phyloP scores from a whole-genome alignment of 2,329 filamentous ascomycete species.

The Zymoseptoria pseudotritici region DNA sequence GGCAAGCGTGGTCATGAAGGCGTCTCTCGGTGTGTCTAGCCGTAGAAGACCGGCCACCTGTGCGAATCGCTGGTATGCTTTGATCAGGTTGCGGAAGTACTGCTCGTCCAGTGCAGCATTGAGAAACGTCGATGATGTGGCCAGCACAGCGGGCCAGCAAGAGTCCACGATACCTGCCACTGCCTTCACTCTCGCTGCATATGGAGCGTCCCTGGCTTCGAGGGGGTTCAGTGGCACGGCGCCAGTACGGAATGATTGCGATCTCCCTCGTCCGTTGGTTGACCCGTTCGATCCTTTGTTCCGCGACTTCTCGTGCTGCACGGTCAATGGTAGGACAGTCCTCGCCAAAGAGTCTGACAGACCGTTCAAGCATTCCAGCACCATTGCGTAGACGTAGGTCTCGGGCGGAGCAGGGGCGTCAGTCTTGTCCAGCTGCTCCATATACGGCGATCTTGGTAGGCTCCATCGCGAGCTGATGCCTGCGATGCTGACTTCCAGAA shows the following conservation, averaged over 20 bases:
- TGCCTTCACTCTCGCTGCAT: conserved; percentile 62
- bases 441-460: conserved; percentile 73
- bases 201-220: conserved; percentile 62
- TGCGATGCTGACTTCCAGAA: conserved; percentile 57
- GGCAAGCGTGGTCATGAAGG: conserved; percentile 85
- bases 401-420: conserved; percentile 78
- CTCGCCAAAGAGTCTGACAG: conserved; percentile 89
- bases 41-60: conserved; percentile 88
- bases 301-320: conserved; percentile 59
- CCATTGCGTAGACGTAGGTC: conserved; percentile 86
- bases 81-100: conserved; percentile 85
- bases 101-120: conserved; percentile 87
- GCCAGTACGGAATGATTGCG: conserved; percentile 63
- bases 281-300: conserved; percentile 20
- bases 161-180: conserved; percentile 79
- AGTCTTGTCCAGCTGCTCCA: conserved; percentile 89
- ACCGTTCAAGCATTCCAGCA: conserved; percentile 79
- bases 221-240: conserved; percentile 81
- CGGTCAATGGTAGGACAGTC: conserved; percentile 84
- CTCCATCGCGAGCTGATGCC: conserved; percentile 93
- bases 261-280: conserved; percentile 36
- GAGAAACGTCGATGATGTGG: conserved; percentile 90
- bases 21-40: conserved; percentile 79
- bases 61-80: conserved; percentile 89
- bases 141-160: conserved; percentile 93